These are phyloP conservation scores for Barnettozyma wickerhamii DNA, from an alignment of 805 yeast species.

Conservation along the genomic window DNA sequence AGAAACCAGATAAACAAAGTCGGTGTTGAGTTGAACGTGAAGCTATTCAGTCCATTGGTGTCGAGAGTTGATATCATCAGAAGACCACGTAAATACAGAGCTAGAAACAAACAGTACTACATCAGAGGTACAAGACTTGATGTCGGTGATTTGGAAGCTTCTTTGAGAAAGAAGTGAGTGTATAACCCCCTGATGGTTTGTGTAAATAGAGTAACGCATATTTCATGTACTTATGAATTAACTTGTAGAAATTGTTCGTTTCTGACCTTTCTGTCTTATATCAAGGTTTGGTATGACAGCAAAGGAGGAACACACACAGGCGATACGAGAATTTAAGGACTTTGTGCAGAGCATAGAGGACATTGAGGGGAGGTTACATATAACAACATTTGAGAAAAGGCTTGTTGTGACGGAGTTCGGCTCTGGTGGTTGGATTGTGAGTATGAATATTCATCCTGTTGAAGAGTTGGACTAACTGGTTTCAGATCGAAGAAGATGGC, in stretches of 20 bases:
- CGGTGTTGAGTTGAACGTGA: conserved; percentile 83
- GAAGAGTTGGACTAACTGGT: not conserved
- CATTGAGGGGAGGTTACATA: conserved; percentile 2
- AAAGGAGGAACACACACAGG: conserved; percentile 5
- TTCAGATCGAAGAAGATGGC: not conserved
- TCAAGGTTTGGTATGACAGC: not conserved
- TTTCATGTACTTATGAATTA: conserved; percentile 1
- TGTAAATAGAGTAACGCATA: conserved; percentile 8
- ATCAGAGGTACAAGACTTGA: conserved; percentile 77
- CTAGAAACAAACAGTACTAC: conserved; percentile 84
- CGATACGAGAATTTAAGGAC: conserved; percentile 6
- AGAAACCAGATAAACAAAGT: conserved; percentile 78
- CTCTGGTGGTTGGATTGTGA: conserved; percentile 12
- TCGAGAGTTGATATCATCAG: conserved; percentile 72
- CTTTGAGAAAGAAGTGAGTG: conserved; percentile 26
- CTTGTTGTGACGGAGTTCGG: conserved; percentile 5
- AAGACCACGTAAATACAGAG: conserved; percentile 67
- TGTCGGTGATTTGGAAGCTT: conserved; percentile 62
- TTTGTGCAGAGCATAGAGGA: conserved; percentile 4
- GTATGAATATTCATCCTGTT: not conserved
- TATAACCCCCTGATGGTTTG: too few species aligned
- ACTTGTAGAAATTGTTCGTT: not conserved
- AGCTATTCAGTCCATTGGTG: conserved; percentile 75
- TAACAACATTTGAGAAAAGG: conserved; percentile 12
- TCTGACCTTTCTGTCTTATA: not conserved